These are phyloP conservation scores for Aaosphaeria arxii DNA, from an alignment of 2,329 filamentous ascomycete genomes.

Conservation along the genomic window DNA sequence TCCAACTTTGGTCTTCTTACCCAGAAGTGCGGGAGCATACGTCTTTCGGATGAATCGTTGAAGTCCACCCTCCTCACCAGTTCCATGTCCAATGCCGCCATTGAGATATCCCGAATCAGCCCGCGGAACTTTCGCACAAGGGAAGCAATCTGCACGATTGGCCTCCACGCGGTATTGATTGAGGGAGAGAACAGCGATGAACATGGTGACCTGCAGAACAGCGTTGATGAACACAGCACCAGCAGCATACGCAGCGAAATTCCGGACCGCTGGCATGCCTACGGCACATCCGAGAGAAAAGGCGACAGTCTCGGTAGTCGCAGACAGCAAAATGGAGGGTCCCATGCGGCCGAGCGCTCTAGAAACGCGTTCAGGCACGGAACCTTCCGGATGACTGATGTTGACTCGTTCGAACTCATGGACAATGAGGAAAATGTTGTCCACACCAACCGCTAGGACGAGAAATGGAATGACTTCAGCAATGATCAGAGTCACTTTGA, in stretches of 20 bases:
- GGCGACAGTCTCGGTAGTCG: slow-evolving; percentile 88
- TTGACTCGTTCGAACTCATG: slow-evolving; percentile 98
- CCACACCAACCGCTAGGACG: slow-evolving; percentile 91
- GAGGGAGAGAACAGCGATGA: slow-evolving; percentile 83
- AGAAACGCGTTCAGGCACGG: slow-evolving; percentile 81
- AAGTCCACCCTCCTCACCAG: slow-evolving; percentile 77
- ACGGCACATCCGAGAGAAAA: slow-evolving; percentile 92
- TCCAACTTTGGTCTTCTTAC: slow-evolving; percentile 72
- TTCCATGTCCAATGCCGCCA: slow-evolving; percentile 63
- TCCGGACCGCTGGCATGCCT: slow-evolving; percentile 95
- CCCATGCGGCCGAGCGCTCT: slow-evolving; percentile 94
- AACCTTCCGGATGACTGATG: slow-evolving; percentile 81
- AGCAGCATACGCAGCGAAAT: slow-evolving; percentile 95
- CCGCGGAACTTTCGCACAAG: slow-evolving; percentile 77
- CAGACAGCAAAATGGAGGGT: slow-evolving; percentile 91
- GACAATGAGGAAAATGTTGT: slow-evolving; percentile 98
- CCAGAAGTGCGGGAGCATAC: slow-evolving; percentile 80
- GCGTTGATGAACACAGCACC: slow-evolving; percentile 97
- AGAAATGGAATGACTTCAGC: slow-evolving; percentile 98
- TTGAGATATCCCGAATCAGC: slow-evolving; percentile 67
- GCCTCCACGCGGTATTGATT: slow-evolving; percentile 91
- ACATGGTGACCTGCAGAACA: slow-evolving; percentile 94
- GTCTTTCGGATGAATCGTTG: slow-evolving; percentile 86
- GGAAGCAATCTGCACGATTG: slow-evolving; percentile 85
- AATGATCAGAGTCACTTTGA: slow-evolving; percentile 96